Percentiles rank a stretch among this genome's conserved stretches.
Evolutionary conservation across 257 asterid genomes (phyloP).

Genomic region (Striga asiatica): DNA sequence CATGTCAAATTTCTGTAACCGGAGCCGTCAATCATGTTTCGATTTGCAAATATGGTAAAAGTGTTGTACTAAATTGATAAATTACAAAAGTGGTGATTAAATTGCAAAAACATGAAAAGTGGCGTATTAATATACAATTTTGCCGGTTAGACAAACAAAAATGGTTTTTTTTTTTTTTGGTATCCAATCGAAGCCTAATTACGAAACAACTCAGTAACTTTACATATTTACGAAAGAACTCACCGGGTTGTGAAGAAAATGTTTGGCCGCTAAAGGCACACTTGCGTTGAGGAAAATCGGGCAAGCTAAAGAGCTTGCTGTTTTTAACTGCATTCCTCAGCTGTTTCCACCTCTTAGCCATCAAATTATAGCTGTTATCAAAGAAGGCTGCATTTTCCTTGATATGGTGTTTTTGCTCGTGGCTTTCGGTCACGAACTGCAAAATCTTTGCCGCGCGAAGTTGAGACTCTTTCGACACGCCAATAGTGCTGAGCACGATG

Average conservation of each 20-base stretch:
- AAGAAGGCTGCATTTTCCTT: conserved; percentile 42
- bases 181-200: too few species aligned
- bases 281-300: conserved; percentile 33
- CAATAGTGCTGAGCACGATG: conserved; percentile 68
- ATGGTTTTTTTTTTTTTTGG: too few species aligned
- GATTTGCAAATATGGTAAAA: too few species aligned
- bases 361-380: conserved; percentile 32
- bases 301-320: conserved; percentile 52
- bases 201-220: too few species aligned
- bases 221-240: too few species aligned
- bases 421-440: conserved; percentile 43
- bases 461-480: conserved; percentile 92
- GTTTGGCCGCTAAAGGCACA: conserved; percentile 52
- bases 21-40: too few species aligned
- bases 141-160: too few species aligned
- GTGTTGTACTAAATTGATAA: too few species aligned
- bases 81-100: too few species aligned
- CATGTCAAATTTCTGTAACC: too few species aligned
- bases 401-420: conserved; percentile 21
- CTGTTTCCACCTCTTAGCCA: conserved; percentile 66
- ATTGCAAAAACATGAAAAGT: too few species aligned
- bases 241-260: conserved; percentile 69
- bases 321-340: conserved; percentile 44
- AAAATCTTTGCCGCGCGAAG: conserved; percentile 76
- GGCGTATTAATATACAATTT: too few species aligned